phyloP scores from a whole-genome alignment of 305 asterid genomes.

The Salvia sclarea region DNA sequence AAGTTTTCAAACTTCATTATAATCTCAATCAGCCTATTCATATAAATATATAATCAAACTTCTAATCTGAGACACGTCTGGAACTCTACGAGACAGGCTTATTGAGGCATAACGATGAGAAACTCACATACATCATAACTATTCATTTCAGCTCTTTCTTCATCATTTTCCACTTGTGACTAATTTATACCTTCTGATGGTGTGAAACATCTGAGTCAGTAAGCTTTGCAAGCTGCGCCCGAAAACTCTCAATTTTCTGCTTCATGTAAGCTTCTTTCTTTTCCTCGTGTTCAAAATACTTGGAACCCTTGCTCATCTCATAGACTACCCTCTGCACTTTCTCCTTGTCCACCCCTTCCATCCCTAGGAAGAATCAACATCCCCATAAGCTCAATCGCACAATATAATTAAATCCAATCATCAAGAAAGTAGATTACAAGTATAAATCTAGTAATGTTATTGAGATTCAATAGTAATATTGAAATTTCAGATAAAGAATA shows the following conservation, averaged over 20 bases:
- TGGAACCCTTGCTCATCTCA: constrained; percentile 98
- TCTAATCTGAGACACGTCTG: not conserved
- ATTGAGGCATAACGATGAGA: constrained; percentile 13
- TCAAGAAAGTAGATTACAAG: not conserved
- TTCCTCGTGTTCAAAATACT: constrained; percentile 87
- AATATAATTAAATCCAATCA: not conserved
- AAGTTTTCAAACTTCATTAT: not conserved
- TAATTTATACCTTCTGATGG: constrained; percentile 59
- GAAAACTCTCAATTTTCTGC: constrained; percentile 75
- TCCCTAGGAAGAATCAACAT: constrained; percentile 48
- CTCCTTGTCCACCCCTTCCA: constrained; percentile 99
- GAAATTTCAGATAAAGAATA: not conserved
- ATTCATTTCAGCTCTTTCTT: not conserved
- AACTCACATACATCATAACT: not conserved
- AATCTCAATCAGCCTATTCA: constrained; percentile 7
- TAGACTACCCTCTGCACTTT: constrained; percentile 90
- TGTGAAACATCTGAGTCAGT: constrained; percentile 51
- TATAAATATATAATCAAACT: not conserved
- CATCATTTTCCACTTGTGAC: not conserved
- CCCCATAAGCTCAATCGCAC: constrained; percentile 11
- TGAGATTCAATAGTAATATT: not conserved
- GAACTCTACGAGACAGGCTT: not conserved
- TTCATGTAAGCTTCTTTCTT: constrained; percentile 75
- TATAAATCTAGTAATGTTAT: not conserved
- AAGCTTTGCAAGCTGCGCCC: constrained; percentile 63